Evolutionary conservation across 805 yeast genomes (phyloP).

Genomic region (Sungouiozyma intestinalis): DNA sequence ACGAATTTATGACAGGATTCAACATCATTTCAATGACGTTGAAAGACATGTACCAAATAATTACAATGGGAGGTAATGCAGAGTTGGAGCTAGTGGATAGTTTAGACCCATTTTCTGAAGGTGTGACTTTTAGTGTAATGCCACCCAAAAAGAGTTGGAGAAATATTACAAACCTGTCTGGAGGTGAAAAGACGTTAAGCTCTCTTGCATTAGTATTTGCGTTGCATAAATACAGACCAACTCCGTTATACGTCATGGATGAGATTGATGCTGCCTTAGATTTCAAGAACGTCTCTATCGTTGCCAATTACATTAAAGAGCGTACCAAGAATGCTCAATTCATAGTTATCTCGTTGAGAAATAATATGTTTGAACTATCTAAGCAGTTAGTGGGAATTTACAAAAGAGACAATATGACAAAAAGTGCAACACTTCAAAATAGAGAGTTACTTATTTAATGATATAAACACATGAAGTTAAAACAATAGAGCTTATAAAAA

Average conservation of each 20-base stretch:
- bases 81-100: conserved; percentile 92
- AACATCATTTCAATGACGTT: conserved; percentile 73
- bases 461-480: neutral
- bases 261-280: conserved; percentile 98
- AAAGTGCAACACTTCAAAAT: conserved; percentile 69
- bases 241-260: conserved; percentile 97
- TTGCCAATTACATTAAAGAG: conserved; percentile 93
- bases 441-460: conserved; percentile 33
- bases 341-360: conserved; percentile 86
- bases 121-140: conserved; percentile 94
- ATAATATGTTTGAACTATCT: conserved; percentile 96
- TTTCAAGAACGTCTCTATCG: conserved; percentile 92
- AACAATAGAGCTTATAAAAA: neutral
- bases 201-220: conserved; percentile 95
- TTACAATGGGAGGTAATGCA: conserved; percentile 99
- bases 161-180: conserved; percentile 87
- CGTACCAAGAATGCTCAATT: conserved; percentile 95
- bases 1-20: conserved; percentile 92
- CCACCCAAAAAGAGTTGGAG: conserved; percentile 98
- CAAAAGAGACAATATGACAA: conserved; percentile 84
- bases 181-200: conserved; percentile 95
- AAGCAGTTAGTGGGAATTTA: conserved; percentile 91
- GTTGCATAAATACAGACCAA: conserved; percentile 88
- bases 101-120: conserved; percentile 96
- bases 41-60: conserved; percentile 96